Evolutionary conservation across 2,329 filamentous ascomycete genomes (phyloP).

Genomic region (Graphilbum ipis-grandicollis): DNA sequence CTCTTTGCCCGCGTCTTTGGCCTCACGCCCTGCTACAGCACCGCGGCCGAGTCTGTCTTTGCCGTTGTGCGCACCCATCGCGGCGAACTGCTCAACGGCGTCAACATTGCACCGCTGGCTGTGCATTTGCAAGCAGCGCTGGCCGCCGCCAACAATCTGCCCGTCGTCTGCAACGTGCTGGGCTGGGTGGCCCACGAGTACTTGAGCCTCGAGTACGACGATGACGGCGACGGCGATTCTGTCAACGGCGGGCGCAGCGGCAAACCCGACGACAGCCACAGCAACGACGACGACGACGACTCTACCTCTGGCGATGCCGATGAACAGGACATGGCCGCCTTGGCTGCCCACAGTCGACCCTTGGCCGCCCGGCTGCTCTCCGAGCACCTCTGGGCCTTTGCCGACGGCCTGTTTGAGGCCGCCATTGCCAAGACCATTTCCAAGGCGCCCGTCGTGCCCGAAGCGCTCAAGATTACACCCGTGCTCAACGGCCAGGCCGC

Average conservation of each 20-base stretch:
- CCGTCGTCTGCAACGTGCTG: conserved; percentile 34
- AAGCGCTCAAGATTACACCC: conserved; percentile 31
- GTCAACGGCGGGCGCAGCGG: conserved; percentile 19
- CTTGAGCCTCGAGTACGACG: conserved; percentile 35
- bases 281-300: conserved; percentile 26
- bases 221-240: conserved; percentile 23
- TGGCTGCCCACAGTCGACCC: conserved; percentile 34
- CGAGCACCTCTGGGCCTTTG: conserved; percentile 39
- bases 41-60: conserved; percentile 31
- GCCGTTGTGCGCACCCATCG: conserved; percentile 29
- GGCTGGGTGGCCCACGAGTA: conserved; percentile 43
- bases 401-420: conserved; percentile 34
- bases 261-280: conserved; percentile 27
- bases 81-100: conserved; percentile 33
- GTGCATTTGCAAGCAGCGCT: conserved; percentile 30
- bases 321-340: conserved; percentile 19
- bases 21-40: conserved; percentile 35
- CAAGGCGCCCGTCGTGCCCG: conserved; percentile 26
- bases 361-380: conserved; percentile 36
- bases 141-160: conserved; percentile 27
- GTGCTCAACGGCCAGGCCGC: conserved; percentile 26
- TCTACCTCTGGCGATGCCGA: neutral
- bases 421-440: conserved; percentile 38
- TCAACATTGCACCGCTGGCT: conserved; percentile 35
- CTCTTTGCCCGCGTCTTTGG: conserved; percentile 38